Conservation (phyloP, 164 flowering plant species). For the Warburgia ugandensis region DNA sequence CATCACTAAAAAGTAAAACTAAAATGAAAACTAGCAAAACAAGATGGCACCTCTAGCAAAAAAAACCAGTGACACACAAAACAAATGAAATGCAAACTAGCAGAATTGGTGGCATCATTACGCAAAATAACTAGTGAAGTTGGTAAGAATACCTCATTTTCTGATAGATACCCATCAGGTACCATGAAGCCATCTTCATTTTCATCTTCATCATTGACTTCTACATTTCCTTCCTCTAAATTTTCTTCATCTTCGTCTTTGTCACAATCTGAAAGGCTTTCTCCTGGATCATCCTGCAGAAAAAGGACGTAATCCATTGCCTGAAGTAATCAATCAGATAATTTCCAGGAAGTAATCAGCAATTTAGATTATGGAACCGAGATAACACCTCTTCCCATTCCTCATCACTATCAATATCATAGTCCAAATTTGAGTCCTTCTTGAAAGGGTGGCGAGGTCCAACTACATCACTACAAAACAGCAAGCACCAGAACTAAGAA, state of each 20-base stretch:
- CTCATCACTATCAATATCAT: conserved; percentile 93
- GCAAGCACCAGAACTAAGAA: conserved; percentile 2
- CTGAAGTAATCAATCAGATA: conserved; percentile 1
- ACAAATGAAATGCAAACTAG: too few relatives aligned
- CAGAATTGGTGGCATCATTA: too few relatives aligned
- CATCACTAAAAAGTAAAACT: too few relatives aligned
- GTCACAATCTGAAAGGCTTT: conserved; percentile 97
- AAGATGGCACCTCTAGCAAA: too few relatives aligned
- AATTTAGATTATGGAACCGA: background rate
- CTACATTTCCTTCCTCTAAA: conserved; percentile 49
- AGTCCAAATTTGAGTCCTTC: conserved; percentile 84
- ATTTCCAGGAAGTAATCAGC: background rate
- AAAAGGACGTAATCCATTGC: too few relatives aligned
- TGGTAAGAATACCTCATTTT: conserved; percentile 94
- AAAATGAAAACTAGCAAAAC: too few relatives aligned
- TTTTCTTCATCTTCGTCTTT: conserved; percentile 71
- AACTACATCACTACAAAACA: conserved; percentile 44
- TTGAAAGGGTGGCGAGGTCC: conserved; percentile 63
- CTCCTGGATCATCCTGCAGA: conserved; percentile 95
- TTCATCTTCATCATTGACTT: conserved; percentile 71
- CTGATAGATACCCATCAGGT: conserved; percentile 97
- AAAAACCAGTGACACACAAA: too few relatives aligned
- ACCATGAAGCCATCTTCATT: conserved; percentile 94
- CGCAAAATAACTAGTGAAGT: background rate
- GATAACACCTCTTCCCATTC: conserved; percentile 98